A percentile compares a stretch with the other conserved stretches of the same genome.
Conservation (phyloP, 2,329 filamentous ascomycete genomes). For the Raffaelea deltoideospora region DNA sequence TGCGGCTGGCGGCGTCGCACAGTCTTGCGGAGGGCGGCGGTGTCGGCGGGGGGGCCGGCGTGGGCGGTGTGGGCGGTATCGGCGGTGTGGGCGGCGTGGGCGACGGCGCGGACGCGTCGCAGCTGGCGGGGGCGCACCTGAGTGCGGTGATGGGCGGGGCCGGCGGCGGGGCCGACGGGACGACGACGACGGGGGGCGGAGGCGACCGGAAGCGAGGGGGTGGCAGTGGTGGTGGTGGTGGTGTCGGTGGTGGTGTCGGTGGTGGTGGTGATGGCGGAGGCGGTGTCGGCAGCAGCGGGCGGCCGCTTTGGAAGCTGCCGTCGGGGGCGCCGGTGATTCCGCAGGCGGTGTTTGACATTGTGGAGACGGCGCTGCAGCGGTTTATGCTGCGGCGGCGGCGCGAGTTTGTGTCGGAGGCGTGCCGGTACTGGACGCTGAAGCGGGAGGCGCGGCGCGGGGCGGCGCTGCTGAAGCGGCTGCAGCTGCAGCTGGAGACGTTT, state of each 20-base stretch:
- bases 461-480: constrained; percentile 79
- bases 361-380: constrained; percentile 67
- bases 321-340: constrained; percentile 93
- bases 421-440: constrained; percentile 96
- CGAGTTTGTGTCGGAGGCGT: constrained; percentile 83
- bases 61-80: constrained; percentile 12
- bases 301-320: constrained; percentile 71
- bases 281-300: neutral
- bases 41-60: constrained; percentile 66
- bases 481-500: constrained; percentile 90
- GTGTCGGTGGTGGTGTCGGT: too few relatives aligned
- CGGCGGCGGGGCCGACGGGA: too few relatives aligned
- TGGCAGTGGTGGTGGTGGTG: too few relatives aligned
- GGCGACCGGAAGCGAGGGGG: neutral
- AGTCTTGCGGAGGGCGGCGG: constrained; percentile 47
- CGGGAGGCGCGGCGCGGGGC: constrained; percentile 83
- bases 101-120: neutral
- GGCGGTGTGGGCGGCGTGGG: neutral
- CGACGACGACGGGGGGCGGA: too few relatives aligned
- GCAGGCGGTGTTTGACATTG: constrained; percentile 69
- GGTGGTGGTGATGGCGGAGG: neutral
- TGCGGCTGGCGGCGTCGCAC: constrained; percentile 63
- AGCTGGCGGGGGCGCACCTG: neutral
- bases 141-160: too few relatives aligned
- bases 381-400: constrained; percentile 74